Conservation (phyloP, 1,284 basidiomycete species). For the Cerrena zonata region DNA sequence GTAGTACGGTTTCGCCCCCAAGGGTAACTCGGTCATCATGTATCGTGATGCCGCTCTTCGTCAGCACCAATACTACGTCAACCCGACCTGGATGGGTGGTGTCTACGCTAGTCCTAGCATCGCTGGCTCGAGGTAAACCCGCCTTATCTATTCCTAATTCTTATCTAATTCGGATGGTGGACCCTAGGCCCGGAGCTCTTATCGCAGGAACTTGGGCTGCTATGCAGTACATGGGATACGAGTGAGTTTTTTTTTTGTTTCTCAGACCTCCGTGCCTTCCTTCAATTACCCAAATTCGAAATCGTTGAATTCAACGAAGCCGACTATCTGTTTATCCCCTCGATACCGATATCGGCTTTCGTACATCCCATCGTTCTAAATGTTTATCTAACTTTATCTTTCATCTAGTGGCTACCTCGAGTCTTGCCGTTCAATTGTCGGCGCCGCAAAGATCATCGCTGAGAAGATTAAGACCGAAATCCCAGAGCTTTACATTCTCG, state of each 20-base stretch:
- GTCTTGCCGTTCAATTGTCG: constrained; percentile 82
- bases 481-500: constrained; percentile 79
- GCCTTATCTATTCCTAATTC: constrained; percentile 16
- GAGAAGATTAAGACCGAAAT: constrained; percentile 61
- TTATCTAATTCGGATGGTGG: constrained; percentile 11
- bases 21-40: constrained; percentile 94
- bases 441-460: constrained; percentile 64
- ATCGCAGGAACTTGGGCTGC: constrained; percentile 96
- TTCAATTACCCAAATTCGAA: too few species aligned
- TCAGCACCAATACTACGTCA: constrained; percentile 79
- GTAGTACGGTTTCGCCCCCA: constrained; percentile 80
- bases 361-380: too few species aligned
- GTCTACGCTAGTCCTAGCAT: constrained; percentile 81
- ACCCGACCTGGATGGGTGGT: constrained; percentile 74
- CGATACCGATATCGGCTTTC: too few species aligned
- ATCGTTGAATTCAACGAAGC: too few species aligned
- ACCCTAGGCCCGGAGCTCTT: constrained; percentile 75
- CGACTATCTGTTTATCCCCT: too few species aligned
- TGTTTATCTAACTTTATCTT: constrained; percentile 6
- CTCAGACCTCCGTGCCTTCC: constrained; percentile 1
- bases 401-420: constrained; percentile 77
- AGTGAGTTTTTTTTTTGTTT: constrained; percentile 40
- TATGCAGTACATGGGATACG: constrained; percentile 85
- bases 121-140: constrained; percentile 83
- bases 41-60: constrained; percentile 73